Percentiles rank a stretch among this genome's conserved stretches.
Evolutionary conservation across 352 stramenopile genomes (phyloP).

Genomic region (Pythium pectinolyticum): DNA sequence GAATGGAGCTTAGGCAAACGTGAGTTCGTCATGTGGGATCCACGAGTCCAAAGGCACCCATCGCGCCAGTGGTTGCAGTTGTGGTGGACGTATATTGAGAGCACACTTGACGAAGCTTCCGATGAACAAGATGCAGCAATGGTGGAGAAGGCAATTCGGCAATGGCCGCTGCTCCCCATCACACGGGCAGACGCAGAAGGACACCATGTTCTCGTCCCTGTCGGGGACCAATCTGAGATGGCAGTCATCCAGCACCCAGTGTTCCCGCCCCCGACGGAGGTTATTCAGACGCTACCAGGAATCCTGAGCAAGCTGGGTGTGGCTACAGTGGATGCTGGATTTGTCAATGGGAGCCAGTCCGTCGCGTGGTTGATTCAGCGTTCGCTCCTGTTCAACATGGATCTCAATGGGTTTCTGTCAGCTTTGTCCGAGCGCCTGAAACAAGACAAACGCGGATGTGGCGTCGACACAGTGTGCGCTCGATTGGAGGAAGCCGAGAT

Average conservation of each 20-base stretch:
- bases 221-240: constrained; percentile 10
- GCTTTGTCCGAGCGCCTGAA: constrained; percentile 9
- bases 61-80: constrained; percentile 10
- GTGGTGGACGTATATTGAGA: constrained; percentile 26
- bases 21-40: constrained; percentile 15
- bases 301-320: constrained; percentile 21
- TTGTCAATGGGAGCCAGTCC: constrained; percentile 3
- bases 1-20: constrained; percentile 6
- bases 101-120: constrained; percentile 1
- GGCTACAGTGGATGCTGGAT: constrained; percentile 6
- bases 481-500: constrained; percentile 5
- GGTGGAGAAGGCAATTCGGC: not conserved
- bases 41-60: not conserved
- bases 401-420: constrained; percentile 23
- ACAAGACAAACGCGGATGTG: not conserved
- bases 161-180: constrained; percentile 20
- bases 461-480: constrained; percentile 1
- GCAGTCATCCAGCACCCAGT: constrained; percentile 2
- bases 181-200: not conserved
- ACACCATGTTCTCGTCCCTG: constrained; percentile 8
- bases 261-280: not conserved
- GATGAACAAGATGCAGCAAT: not conserved
- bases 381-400: constrained; percentile 5
- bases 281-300: not conserved
- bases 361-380: constrained; percentile 22